Conservation (phyloP, 306 rosid species). For the Argentina anserina region DNA sequence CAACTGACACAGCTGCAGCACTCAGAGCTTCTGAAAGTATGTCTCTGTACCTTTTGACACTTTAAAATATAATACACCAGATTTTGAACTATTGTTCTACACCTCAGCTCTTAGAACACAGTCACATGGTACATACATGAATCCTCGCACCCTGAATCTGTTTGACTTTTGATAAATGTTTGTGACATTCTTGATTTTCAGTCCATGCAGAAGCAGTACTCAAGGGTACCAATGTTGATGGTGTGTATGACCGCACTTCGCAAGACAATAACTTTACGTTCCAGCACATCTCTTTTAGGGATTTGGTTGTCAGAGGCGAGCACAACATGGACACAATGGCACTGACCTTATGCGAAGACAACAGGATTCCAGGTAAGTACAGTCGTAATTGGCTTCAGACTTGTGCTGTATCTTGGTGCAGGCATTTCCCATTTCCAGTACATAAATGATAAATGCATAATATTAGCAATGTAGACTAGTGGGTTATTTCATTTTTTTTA, state of each 20-base stretch:
- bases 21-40: slow-evolving; percentile 44
- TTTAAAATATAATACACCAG: neutral
- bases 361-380: slow-evolving; percentile 39
- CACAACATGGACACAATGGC: slow-evolving; percentile 44
- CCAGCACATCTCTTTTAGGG: slow-evolving; percentile 48
- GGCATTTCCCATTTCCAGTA: neutral
- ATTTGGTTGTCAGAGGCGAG: slow-evolving; percentile 42
- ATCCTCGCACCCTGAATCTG: neutral
- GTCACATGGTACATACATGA: neutral
- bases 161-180: slow-evolving; percentile 8
- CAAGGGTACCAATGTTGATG: slow-evolving; percentile 50
- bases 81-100: neutral
- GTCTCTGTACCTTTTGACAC: slow-evolving; percentile 9
- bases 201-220: slow-evolving; percentile 54
- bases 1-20: slow-evolving; percentile 49
- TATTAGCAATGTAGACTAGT: neutral
- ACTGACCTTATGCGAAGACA: slow-evolving; percentile 46
- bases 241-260: slow-evolving; percentile 49
- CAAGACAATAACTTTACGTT: slow-evolving; percentile 51
- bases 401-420: neutral
- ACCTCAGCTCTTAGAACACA: neutral
- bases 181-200: slow-evolving; percentile 17
- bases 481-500: neutral
- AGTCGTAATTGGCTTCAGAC: neutral
- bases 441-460: slow-evolving; percentile 1